Base-by-base conservation (phyloP, 805 yeast species). In the Gaillardinia entomophila region DNA sequence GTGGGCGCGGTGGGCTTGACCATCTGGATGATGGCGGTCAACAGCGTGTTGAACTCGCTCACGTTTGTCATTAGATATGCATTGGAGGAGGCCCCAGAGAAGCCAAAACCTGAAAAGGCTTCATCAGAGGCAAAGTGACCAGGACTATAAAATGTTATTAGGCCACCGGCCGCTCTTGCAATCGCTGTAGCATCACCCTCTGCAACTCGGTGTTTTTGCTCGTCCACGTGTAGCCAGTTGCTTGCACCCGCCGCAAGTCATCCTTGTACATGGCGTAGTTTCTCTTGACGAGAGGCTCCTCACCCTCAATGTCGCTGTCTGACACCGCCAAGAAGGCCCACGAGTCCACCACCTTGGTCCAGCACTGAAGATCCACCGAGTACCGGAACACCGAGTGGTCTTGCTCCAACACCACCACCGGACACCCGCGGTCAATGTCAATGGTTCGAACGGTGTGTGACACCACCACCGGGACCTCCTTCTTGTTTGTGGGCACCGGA, bases 1-100 rank as follows among this genome's bases (percentile, higher is more conserved):
- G 50, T 57, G 13, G 86, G 87, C 10, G 70, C 82, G 0, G 63
- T 82, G 13, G 82, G 86, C 1, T 67, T 75, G 28, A 65, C 75
- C 5, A 57, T 67, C 4, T 77, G 82, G 84, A 65, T 73, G 55
- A 72, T 66, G 44, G 57, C 68, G 4, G 50, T 55, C 10, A 60
- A 58, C 40, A 42, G 36, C 20, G 66, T 66, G 3, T 30, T 66
- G 18, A 14, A 30, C 8, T 42, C 45, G 11, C 25, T 23, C 10
- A 11, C 4, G 6, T 12, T n/a, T 24, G n/a, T 22, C 12, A 27
- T n/a, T 13, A 4, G 22, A 25, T 29, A 30, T 17, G 33, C 16
- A 12, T n/a, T 23, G 25, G 14, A 26, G 18, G 12, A 24, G 7
- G n/a, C 26, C 12, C 12, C 12, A 5, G n/a, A 6, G 12, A 5